phyloP scores from a whole-genome alignment of 2,329 filamentous ascomycete species.

The Aspergillus ochraceus region DNA sequence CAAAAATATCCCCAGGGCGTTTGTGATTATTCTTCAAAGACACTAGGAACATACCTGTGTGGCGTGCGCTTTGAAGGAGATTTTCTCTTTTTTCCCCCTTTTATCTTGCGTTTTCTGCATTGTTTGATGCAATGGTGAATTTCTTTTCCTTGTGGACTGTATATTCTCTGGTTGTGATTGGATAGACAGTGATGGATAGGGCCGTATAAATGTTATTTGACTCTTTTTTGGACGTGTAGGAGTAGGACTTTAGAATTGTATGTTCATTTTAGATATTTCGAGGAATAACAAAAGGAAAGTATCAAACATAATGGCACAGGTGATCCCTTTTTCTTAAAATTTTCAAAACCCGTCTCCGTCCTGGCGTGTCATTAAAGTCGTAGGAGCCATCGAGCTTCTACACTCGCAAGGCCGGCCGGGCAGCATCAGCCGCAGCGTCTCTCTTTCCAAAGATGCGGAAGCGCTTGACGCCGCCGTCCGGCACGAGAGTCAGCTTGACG shows the following conservation, averaged over 20 bases:
- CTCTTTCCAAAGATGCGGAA: slow-evolving; percentile 73
- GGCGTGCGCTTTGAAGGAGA: neutral
- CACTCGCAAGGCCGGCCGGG: neutral
- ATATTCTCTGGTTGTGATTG: neutral
- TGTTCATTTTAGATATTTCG: neutral
- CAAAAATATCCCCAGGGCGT: neutral
- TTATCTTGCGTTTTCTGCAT: neutral
- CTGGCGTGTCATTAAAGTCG: neutral
- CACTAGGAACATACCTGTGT: neutral
- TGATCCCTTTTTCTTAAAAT: neutral
- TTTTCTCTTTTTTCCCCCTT: too few relatives aligned
- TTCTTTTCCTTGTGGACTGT: neutral
- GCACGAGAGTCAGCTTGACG: slow-evolving; percentile 88
- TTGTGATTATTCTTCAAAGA: neutral
- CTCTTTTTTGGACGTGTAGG: neutral
- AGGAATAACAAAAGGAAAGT: neutral
- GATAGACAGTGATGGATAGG: neutral
- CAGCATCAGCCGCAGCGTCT: neutral
- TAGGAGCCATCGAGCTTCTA: neutral
- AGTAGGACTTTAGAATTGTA: neutral
- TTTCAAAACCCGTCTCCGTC: neutral
- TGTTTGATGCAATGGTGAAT: neutral
- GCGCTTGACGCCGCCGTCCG: slow-evolving; percentile 89
- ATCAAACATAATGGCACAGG: neutral
- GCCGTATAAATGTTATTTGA: neutral